Evolutionary conservation across 257 asterid genomes (phyloP).

Genomic region (Apocynum venetum): DNA sequence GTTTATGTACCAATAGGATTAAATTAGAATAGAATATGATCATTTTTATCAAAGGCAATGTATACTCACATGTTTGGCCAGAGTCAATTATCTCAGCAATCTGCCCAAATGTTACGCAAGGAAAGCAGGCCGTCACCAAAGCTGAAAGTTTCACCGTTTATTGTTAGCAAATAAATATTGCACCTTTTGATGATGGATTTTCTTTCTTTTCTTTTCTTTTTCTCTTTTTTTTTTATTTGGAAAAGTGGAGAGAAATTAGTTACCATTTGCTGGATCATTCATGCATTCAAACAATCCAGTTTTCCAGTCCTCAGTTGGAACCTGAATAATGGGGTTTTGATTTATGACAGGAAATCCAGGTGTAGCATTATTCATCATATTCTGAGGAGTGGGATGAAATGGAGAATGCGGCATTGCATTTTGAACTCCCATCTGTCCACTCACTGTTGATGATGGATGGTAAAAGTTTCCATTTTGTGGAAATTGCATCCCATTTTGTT

Average conservation of each 20-base stretch:
- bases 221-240: not conserved
- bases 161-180: not conserved
- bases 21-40: not conserved
- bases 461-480: not conserved
- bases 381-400: not conserved
- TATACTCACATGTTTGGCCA: slow-evolving; percentile 43
- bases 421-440: slow-evolving; percentile 6
- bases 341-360: slow-evolving; percentile 13
- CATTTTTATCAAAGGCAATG: not conserved
- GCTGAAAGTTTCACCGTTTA: slow-evolving; percentile 23
- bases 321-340: not conserved
- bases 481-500: slow-evolving; percentile 1
- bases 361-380: not conserved
- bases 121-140: slow-evolving; percentile 30
- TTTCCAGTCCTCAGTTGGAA: slow-evolving; percentile 35
- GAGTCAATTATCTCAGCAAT: slow-evolving; percentile 57
- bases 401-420: slow-evolving; percentile 9
- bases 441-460: not conserved
- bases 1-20: not conserved
- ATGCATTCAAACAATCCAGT: slow-evolving; percentile 50
- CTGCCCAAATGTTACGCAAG: slow-evolving; percentile 57
- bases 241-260: not conserved
- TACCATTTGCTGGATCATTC: slow-evolving; percentile 54
- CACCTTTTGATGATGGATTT: not conserved
- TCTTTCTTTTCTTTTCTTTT: too few species aligned